phyloP scores from a whole-genome alignment of 2,329 filamentous ascomycete species.

The Talaromyces pinophilus region DNA sequence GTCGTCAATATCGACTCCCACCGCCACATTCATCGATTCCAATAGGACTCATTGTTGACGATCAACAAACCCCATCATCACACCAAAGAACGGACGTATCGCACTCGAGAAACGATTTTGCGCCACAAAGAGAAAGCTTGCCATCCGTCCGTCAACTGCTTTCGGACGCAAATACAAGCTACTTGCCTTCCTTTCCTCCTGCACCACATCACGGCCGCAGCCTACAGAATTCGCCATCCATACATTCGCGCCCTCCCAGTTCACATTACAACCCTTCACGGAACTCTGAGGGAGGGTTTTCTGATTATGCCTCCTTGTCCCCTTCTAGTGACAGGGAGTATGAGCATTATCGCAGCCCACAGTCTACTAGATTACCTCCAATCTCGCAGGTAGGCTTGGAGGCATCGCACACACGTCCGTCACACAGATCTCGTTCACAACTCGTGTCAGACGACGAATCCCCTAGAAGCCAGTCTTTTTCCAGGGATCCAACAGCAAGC shows the following conservation, averaged over 20 bases:
- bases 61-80: background rate
- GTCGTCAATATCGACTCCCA: slow-evolving; percentile 43
- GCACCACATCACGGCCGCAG: background rate
- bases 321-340: slow-evolving; percentile 4
- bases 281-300: background rate
- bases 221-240: slow-evolving; percentile 16
- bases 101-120: slow-evolving; percentile 1
- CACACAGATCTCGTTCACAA: slow-evolving; percentile 5
- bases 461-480: background rate
- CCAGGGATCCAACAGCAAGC: slow-evolving; percentile 16
- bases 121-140: slow-evolving; percentile 29
- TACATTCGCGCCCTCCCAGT: slow-evolving; percentile 10
- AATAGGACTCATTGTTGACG: slow-evolving; percentile 26
- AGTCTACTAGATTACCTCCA: slow-evolving; percentile 30
- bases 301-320: slow-evolving; percentile 8
- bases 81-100: slow-evolving; percentile 13
- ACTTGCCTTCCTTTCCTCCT: slow-evolving; percentile 11
- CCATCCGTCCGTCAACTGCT: slow-evolving; percentile 46
- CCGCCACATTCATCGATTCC: slow-evolving; percentile 38
- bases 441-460: slow-evolving; percentile 12
- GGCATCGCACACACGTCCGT: slow-evolving; percentile 3
- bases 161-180: slow-evolving; percentile 13
- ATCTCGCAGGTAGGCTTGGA: slow-evolving; percentile 35
- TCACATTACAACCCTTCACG: slow-evolving; percentile 7
- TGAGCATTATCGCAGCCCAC: slow-evolving; percentile 4